These are phyloP conservation scores for Fusarium solani-melongenae DNA, from an alignment of 2,329 filamentous ascomycete species.

Conservation along the genomic window DNA sequence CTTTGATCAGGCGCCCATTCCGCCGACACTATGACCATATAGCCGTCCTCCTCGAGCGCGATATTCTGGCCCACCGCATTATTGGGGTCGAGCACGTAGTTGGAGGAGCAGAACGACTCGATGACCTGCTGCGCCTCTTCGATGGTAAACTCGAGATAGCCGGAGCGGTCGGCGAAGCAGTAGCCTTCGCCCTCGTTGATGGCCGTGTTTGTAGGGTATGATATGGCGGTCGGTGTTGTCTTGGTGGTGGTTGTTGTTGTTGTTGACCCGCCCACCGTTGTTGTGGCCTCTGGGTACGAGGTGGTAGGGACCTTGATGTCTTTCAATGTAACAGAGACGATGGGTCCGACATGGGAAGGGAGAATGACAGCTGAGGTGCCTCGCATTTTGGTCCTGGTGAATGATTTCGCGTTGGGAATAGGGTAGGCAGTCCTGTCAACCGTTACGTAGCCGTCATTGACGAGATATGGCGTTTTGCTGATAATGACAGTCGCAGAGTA, in stretches of 20 bases:
- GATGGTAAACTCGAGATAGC: slow-evolving; percentile 5
- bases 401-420: not conserved
- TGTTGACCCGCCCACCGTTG: not conserved
- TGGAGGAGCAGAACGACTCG: slow-evolving; percentile 17
- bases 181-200: not conserved
- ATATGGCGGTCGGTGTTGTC: not conserved
- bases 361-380: not conserved
- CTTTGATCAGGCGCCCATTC: slow-evolving; percentile 20
- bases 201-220: not conserved
- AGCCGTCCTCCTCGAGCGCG: slow-evolving; percentile 7
- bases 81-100: slow-evolving; percentile 11
- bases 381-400: not conserved
- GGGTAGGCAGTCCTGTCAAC: slow-evolving; percentile 10
- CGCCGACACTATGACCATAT: slow-evolving; percentile 7
- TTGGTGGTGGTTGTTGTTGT: not conserved
- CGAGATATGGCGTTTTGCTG: not conserved
- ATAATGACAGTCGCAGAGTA: slow-evolving; percentile 3
- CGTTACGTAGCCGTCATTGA: slow-evolving; percentile 13
- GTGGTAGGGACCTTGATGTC: not conserved
- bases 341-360: not conserved
- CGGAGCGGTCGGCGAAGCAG: not conserved
- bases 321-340: not conserved
- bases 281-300: not conserved
- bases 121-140: slow-evolving; percentile 3
- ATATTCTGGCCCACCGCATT: slow-evolving; percentile 5